Percentiles rank a stretch among this genome's conserved stretches.
Conservation (phyloP, 1,284 basidiomycete species). For the Fistulinella staudtii region DNA sequence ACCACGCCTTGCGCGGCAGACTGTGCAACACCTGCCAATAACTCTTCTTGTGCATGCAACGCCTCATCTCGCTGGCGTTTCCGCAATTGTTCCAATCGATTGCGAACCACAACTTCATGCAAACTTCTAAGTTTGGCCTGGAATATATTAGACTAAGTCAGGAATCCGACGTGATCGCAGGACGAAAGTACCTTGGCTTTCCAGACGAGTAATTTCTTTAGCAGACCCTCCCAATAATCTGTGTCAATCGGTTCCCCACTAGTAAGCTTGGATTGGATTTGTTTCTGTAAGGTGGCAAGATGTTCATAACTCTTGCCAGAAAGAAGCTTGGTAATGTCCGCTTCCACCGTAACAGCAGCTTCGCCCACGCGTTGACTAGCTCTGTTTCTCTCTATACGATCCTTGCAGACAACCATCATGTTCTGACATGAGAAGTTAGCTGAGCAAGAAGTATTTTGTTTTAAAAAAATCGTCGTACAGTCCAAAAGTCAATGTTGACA, state of each 20-base stretch:
- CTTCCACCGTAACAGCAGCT: slow-evolving; percentile 75
- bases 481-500: slow-evolving; percentile 95
- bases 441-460: background rate
- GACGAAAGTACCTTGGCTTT: slow-evolving; percentile 78
- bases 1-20: slow-evolving; percentile 43
- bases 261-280: slow-evolving; percentile 83
- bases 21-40: slow-evolving; percentile 75
- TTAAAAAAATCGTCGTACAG: slow-evolving; percentile 57
- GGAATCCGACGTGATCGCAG: background rate
- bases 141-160: slow-evolving; percentile 8
- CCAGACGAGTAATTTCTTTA: slow-evolving; percentile 94
- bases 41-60: slow-evolving; percentile 85
- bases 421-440: slow-evolving; percentile 48
- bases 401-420: slow-evolving; percentile 96
- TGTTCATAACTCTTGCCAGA: slow-evolving; percentile 83
- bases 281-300: slow-evolving; percentile 77
- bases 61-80: slow-evolving; percentile 96
- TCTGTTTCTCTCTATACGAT: slow-evolving; percentile 79
- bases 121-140: slow-evolving; percentile 88
- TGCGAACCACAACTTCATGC: slow-evolving; percentile 94
- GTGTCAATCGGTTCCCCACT: slow-evolving; percentile 94
- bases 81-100: slow-evolving; percentile 91
- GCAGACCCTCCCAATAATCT: slow-evolving; percentile 95
- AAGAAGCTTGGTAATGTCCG: slow-evolving; percentile 70
- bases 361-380: slow-evolving; percentile 54